phyloP scores from a whole-genome alignment of 192 early-diverging fungal species.

The Coemansia sp. region DNA sequence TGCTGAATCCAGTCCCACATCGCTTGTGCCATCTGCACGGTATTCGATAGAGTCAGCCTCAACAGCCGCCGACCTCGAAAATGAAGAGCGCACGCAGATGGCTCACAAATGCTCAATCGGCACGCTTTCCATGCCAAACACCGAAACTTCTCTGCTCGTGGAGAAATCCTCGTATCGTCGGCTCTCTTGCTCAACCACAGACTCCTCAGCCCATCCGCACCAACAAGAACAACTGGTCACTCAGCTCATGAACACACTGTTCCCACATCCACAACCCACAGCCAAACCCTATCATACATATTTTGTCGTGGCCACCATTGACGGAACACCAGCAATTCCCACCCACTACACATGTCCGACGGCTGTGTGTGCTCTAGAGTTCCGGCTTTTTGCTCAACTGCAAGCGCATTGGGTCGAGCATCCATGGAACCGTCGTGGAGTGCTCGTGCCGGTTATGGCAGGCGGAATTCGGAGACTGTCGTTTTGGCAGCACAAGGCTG shows the following conservation, averaged over 20 bases:
- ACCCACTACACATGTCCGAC: conserved; percentile 27
- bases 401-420: conserved; percentile 30
- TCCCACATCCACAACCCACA: conserved; percentile 14
- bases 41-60: conserved; percentile 2
- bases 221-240: conserved; percentile 7
- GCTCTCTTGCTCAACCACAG: neutral
- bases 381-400: conserved; percentile 17
- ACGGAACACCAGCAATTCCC: conserved; percentile 25
- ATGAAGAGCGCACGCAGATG: neutral
- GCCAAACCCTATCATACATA: conserved; percentile 22
- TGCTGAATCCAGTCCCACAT: conserved; percentile 2
- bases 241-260: conserved; percentile 22
- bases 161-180: neutral
- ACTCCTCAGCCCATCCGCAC: neutral
- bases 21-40: neutral
- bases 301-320: conserved; percentile 30
- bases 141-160: too few species aligned
- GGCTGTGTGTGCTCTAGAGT: conserved; percentile 19
- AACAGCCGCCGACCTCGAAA: neutral
- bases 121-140: neutral
- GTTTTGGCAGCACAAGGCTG: conserved; percentile 42
- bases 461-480: conserved; percentile 33
- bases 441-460: conserved; percentile 27
- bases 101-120: neutral
- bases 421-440: conserved; percentile 38